Base-by-base conservation (phyloP, 139 green algal genomes). In the Coccomyxa sp. region DNA sequence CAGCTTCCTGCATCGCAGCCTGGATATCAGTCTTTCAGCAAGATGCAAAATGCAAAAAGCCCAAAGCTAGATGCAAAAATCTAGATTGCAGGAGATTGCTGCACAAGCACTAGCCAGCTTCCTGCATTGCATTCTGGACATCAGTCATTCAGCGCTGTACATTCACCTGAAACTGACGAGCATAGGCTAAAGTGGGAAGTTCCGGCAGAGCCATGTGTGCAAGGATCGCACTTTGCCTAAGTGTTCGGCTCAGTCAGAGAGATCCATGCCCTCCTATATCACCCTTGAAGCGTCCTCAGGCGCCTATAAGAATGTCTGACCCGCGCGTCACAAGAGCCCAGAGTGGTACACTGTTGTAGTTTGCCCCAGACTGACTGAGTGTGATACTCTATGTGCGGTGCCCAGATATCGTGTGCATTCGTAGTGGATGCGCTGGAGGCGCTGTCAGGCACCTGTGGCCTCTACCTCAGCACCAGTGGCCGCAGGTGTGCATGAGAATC, bases 361-460 rank as follows among this genome's bases (percentile, higher is more conserved):
- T 28, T 71, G 4, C 63, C 63, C 63, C 21, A 9, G n/a, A 21
- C 63, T 71, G 18, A 21, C 63, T 25, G 18, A 28, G 18, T 71
- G 63, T 25, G 63, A 71, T 11, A 25, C 21, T 9, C 7, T 25
- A 11, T 15, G 63, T 71, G 63, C 14, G 18, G 63, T 11, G 63
- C 79, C 58, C 90, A 95, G 91, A 96, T 98, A 67, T 87, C 95
- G 63, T 92, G 88, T 82, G 95, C 94, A 79, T 96, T 98, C 91
- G 92, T 89, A 4, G 87, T 96, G 21, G 94, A 97, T 80, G 90
- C 93, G 76, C 84, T 97, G 45, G 92, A 96, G 84, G 91, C 94
- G 11, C 88, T 98, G 75, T 91, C 87, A 27, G 90, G 88, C 82
- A 96, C 89, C 0, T 97, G 95, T 86, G 95, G 91, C 14, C 71